phyloP scores from a whole-genome alignment of 768 basidiomycete genomes.

The Lactarius hengduanensis region DNA sequence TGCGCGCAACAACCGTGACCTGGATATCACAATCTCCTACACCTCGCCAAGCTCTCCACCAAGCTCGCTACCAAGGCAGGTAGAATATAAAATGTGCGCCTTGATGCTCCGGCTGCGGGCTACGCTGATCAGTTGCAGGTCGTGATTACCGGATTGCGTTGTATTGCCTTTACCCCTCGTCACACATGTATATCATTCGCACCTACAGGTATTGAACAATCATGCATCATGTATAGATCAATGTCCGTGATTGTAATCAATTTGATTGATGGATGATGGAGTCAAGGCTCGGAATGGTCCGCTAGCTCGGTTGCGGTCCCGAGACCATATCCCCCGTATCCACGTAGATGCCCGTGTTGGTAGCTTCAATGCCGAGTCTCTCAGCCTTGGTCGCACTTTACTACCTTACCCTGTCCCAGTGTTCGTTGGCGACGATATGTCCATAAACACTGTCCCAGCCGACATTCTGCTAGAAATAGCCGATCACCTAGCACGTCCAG shows the following conservation, averaged over 20 bases:
- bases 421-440: not conserved
- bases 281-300: too few relatives aligned
- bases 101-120: constrained; percentile 37
- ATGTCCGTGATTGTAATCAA: not conserved
- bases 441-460: constrained; percentile 40
- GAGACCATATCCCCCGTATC: too few relatives aligned
- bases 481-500: constrained; percentile 47
- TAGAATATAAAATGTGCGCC: constrained; percentile 89
- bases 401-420: not conserved
- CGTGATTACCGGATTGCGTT: constrained; percentile 44
- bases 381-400: not conserved
- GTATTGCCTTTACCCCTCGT: not conserved
- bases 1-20: constrained; percentile 87
- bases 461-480: constrained; percentile 72
- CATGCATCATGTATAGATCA: not conserved
- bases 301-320: not conserved
- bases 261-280: not conserved
- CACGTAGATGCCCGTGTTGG: not conserved
- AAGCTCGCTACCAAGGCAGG: constrained; percentile 34
- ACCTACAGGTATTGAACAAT: constrained; percentile 1
- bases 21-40: constrained; percentile 86
- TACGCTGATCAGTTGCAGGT: constrained; percentile 73
- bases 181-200: not conserved
- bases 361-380: not conserved
- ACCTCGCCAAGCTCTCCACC: constrained; percentile 34